phyloP scores from a whole-genome alignment of 306 rosid species.

The Pterocarpus macrocarpus region DNA sequence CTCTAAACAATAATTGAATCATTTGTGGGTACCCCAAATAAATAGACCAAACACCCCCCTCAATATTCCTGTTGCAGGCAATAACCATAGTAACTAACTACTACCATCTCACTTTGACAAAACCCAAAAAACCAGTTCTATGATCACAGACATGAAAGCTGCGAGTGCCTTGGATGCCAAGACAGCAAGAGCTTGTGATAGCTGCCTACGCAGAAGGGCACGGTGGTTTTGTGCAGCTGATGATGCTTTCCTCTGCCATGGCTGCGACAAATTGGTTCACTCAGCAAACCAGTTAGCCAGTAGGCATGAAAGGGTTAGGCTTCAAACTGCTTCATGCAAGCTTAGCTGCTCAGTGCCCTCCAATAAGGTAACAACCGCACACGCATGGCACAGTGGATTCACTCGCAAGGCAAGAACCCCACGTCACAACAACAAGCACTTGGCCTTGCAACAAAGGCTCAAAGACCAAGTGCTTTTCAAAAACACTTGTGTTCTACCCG shows the following conservation, averaged over 20 bases:
- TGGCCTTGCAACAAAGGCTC: conserved; percentile 40
- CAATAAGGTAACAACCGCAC: conserved; percentile 52
- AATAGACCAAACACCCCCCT: background rate
- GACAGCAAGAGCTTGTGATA: conserved; percentile 87
- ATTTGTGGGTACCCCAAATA: conserved; percentile 42
- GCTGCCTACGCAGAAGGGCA: conserved; percentile 74
- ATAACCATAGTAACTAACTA: background rate
- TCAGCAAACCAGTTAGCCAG: conserved; percentile 83
- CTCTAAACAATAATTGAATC: conserved; percentile 51
- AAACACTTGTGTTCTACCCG: conserved; percentile 52
- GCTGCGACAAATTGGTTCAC: conserved; percentile 80
- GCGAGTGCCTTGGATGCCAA: conserved; percentile 71
- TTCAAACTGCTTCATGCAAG: conserved; percentile 48
- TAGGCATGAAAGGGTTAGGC: conserved; percentile 82
- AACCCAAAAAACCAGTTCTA: background rate
- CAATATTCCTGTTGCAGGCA: conserved; percentile 16
- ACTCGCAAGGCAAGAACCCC: conserved; percentile 90
- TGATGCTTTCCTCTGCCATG: conserved; percentile 91
- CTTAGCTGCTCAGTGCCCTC: conserved; percentile 40
- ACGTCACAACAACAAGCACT: conserved; percentile 55
- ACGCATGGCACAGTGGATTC: conserved; percentile 80
- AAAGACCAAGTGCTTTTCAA: conserved; percentile 52
- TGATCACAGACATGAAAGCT: conserved; percentile 59
- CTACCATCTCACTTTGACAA: background rate
- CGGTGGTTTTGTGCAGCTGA: conserved; percentile 93